A percentile compares a stretch with the other conserved stretches of the same genome.
Evolutionary conservation across 2,329 filamentous ascomycete species (phyloP).

Genomic region (Fusarium acutatum): DNA sequence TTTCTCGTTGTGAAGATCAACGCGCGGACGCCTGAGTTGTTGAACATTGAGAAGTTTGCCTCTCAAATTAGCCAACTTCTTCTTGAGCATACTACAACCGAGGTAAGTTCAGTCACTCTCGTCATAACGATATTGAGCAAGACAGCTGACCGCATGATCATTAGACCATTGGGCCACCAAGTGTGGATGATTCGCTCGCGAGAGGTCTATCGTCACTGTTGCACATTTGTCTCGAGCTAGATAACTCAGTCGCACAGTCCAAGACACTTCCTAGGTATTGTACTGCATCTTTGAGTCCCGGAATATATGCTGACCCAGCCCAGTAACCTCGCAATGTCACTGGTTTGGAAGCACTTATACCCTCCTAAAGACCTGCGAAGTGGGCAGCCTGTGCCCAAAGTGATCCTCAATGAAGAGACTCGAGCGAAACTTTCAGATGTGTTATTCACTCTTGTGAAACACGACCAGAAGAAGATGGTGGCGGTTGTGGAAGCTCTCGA

Average conservation of each 20-base stretch:
- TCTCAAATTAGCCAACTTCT: slow-evolving; percentile 45
- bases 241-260: slow-evolving; percentile 38
- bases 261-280: slow-evolving; percentile 40
- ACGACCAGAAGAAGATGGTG: slow-evolving; percentile 57
- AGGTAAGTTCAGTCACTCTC: slow-evolving; percentile 44
- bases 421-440: slow-evolving; percentile 69
- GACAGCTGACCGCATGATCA: background rate
- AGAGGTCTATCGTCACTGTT: slow-evolving; percentile 44
- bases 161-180: slow-evolving; percentile 41
- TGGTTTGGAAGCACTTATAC: slow-evolving; percentile 74
- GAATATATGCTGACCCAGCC: slow-evolving; percentile 1
- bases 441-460: slow-evolving; percentile 64
- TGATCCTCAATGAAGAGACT: slow-evolving; percentile 62
- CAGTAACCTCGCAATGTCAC: slow-evolving; percentile 45
- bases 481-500: slow-evolving; percentile 57
- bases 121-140: background rate
- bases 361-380: slow-evolving; percentile 56
- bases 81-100: slow-evolving; percentile 51
- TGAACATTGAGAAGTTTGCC: slow-evolving; percentile 44
- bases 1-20: slow-evolving; percentile 51
- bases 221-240: slow-evolving; percentile 44
- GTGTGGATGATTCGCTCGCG: slow-evolving; percentile 42
- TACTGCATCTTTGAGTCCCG: background rate
- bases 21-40: slow-evolving; percentile 38
- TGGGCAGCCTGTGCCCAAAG: slow-evolving; percentile 46